These are phyloP conservation scores for Paracoccidioides brasiliensis DNA, from an alignment of 2,329 filamentous ascomycete genomes.

Conservation along the genomic window DNA sequence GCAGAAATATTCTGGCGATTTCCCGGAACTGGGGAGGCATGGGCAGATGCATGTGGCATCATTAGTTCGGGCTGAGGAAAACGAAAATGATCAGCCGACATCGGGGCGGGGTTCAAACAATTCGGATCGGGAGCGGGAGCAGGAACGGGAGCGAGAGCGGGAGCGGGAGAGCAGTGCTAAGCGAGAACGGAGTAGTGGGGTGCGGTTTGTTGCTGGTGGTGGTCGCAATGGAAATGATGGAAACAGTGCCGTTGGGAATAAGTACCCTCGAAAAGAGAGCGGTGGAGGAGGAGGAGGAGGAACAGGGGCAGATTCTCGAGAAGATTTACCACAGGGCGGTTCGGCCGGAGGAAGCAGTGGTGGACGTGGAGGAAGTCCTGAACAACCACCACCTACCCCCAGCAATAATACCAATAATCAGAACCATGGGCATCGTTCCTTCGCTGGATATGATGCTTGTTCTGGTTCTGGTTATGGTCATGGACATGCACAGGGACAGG, in stretches of 20 bases:
- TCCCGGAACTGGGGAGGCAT: not conserved
- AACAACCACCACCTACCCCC: not conserved
- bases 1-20: not conserved
- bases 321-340: not conserved
- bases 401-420: too few relatives aligned
- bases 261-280: too few relatives aligned
- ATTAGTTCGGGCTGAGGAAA: not conserved
- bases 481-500: too few relatives aligned
- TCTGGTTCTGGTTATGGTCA: not conserved
- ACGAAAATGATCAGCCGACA: not conserved
- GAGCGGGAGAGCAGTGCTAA: not conserved
- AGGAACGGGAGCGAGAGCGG: not conserved
- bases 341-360: not conserved
- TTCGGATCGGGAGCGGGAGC: not conserved
- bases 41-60: conserved; percentile 4
- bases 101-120: not conserved
- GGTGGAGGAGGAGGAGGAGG: not conserved
- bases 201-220: not conserved
- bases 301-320: not conserved
- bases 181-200: not conserved
- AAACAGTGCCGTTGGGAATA: too few relatives aligned
- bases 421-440: not conserved
- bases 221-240: not conserved
- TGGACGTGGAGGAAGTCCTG: not conserved
- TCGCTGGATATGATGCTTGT: not conserved